Evolutionary conservation across 345 rosid species (phyloP).

Genomic region (Eucalyptus globulus): DNA sequence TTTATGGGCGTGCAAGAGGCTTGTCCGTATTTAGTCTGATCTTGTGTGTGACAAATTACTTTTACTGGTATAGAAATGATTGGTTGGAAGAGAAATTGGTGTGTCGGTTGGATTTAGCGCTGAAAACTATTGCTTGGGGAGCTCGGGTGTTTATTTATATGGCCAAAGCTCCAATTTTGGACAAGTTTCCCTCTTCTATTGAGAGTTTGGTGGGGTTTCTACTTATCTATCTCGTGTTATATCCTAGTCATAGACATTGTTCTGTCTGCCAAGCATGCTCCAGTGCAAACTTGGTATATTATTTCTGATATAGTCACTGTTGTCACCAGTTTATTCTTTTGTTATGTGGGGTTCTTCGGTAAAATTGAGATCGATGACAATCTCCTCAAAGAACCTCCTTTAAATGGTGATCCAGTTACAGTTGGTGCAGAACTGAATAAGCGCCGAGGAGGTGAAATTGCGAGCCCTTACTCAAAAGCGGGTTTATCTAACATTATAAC

Average conservation of each 20-base stretch:
- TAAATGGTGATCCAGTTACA: not conserved
- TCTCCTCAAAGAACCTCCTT: slow-evolving; percentile 16
- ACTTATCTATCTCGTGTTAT: slow-evolving; percentile 26
- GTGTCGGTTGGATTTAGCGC: slow-evolving; percentile 19
- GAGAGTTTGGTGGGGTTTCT: slow-evolving; percentile 48
- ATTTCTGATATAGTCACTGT: not conserved
- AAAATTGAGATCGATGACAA: slow-evolving; percentile 7
- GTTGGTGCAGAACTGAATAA: not conserved
- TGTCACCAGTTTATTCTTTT: slow-evolving; percentile 22
- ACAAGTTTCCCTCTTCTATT: slow-evolving; percentile 13
- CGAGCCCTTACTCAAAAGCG: slow-evolving; percentile 4
- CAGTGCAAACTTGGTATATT: not conserved
- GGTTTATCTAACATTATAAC: slow-evolving; percentile 6
- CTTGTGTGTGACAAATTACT: slow-evolving; percentile 19
- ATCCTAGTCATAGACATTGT: slow-evolving; percentile 17
- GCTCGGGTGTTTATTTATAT: slow-evolving; percentile 16
- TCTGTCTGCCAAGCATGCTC: not conserved
- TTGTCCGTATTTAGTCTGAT: slow-evolving; percentile 19
- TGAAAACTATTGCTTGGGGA: slow-evolving; percentile 37
- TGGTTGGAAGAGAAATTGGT: slow-evolving; percentile 22
- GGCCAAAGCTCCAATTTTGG: slow-evolving; percentile 1
- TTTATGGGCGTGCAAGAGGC: not conserved
- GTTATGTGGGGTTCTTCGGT: slow-evolving; percentile 29
- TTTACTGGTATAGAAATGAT: slow-evolving; percentile 15
- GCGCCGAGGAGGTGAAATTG: slow-evolving; percentile 1